Evolutionary conservation across 75 land plant genomes (phyloP).

Genomic region (Adiantum capillusveneris): DNA sequence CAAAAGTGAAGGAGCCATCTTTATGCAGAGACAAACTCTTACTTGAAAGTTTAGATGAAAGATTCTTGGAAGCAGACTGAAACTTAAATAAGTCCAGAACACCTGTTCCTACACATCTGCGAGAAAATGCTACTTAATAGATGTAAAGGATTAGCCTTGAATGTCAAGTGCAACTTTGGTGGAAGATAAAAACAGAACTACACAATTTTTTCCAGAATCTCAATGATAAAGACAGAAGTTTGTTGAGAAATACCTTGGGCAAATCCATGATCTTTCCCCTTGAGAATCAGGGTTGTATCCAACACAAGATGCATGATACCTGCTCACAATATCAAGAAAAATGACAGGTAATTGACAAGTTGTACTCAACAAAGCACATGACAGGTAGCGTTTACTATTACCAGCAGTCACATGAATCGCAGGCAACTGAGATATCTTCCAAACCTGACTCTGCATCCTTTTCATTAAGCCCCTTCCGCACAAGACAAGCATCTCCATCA

Average conservation of each 20-base stretch:
- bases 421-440: constrained; percentile 92
- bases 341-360: constrained; percentile 7
- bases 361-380: not conserved
- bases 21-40: constrained; percentile 1
- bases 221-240: too few relatives aligned
- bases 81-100: not conserved
- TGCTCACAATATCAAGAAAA: constrained; percentile 28
- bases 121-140: not conserved
- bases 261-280: constrained; percentile 66
- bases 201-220: too few relatives aligned
- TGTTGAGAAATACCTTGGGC: constrained; percentile 61
- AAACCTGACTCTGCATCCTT: constrained; percentile 36
- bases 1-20: constrained; percentile 37
- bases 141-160: too few relatives aligned
- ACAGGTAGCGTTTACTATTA: constrained; percentile 11
- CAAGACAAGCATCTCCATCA: constrained; percentile 82
- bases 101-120: constrained; percentile 1
- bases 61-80: not conserved
- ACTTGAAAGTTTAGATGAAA: constrained; percentile 1
- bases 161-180: too few relatives aligned
- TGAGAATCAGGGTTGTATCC: constrained; percentile 67
- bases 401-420: constrained; percentile 97
- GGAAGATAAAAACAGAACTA: too few relatives aligned
- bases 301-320: constrained; percentile 98
- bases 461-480: constrained; percentile 42